Evolutionary conservation across 371 early-diverging fungal genomes (phyloP).

Genomic region (Mortierella sp.): DNA sequence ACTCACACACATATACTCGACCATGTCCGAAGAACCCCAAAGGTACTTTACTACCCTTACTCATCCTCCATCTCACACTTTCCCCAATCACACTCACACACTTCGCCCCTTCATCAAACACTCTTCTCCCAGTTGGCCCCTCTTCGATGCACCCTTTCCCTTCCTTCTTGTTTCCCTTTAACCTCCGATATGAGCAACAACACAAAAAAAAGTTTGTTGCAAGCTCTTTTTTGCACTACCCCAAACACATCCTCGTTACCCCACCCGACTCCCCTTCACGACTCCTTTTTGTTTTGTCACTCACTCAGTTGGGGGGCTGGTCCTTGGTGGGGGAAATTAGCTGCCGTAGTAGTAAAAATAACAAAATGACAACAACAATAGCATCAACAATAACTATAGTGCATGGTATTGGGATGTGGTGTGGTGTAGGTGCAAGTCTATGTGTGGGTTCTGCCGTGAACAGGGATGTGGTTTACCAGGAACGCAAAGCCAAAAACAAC

Average conservation of each 20-base stretch:
- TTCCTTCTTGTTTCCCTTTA: neutral
- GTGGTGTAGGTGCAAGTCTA: neutral
- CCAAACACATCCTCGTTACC: neutral
- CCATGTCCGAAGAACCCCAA: constrained; percentile 35
- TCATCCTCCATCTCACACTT: neutral
- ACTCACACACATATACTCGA: neutral
- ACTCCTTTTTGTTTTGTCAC: neutral
- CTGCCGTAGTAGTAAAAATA: neutral
- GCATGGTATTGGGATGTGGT: neutral
- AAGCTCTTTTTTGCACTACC: neutral
- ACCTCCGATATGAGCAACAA: constrained; percentile 13
- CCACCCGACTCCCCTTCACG: neutral
- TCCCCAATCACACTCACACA: neutral
- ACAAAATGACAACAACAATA: neutral
- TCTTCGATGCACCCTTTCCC: neutral
- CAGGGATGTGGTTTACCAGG: constrained; percentile 5
- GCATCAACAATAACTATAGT: neutral
- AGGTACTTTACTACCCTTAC: constrained; percentile 21
- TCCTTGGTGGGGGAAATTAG: neutral
- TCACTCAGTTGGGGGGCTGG: constrained; percentile 1
- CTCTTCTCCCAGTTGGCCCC: neutral
- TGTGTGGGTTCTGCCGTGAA: neutral
- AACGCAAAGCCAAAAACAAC: neutral
- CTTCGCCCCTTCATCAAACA: neutral
- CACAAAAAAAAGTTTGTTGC: neutral